These are phyloP conservation scores for Anacardium occidentale DNA, from an alignment of 345 rosid genomes.

Conservation along the genomic window DNA sequence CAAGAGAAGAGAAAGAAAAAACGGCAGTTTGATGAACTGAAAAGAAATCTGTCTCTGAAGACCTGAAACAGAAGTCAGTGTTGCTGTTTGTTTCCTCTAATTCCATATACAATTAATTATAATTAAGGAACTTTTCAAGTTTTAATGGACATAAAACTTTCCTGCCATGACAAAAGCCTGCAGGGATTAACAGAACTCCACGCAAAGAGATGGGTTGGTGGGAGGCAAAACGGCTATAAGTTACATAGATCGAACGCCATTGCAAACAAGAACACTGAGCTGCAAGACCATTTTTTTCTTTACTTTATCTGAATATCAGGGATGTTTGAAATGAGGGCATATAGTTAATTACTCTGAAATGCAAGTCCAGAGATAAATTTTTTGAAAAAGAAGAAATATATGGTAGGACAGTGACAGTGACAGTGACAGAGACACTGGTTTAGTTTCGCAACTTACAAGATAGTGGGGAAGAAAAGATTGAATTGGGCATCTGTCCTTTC, in stretches of 20 bases:
- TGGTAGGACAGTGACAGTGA: neutral
- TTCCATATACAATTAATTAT: neutral
- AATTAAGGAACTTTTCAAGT: too few species aligned
- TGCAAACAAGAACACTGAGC: neutral
- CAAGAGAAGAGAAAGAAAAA: neutral
- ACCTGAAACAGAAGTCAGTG: slow-evolving; percentile 16
- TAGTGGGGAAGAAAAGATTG: neutral
- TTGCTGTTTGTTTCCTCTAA: neutral
- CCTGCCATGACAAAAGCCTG: neutral
- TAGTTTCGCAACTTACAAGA: neutral
- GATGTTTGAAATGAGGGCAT: neutral
- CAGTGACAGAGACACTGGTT: neutral
- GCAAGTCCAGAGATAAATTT: too few species aligned
- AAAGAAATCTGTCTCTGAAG: slow-evolving; percentile 4
- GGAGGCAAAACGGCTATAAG: slow-evolving; percentile 26
- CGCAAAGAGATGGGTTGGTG: slow-evolving; percentile 19
- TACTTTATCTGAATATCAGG: too few species aligned
- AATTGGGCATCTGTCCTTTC: neutral
- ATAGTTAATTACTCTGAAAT: neutral
- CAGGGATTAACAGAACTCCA: slow-evolving; percentile 12
- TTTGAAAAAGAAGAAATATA: neutral
- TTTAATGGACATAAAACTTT: too few species aligned
- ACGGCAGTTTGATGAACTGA: slow-evolving; percentile 16
- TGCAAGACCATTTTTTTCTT: too few species aligned
- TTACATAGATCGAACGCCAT: neutral